phyloP scores from a whole-genome alignment of 202 grass and related monocot genomes.

The Setaria italica region DNA sequence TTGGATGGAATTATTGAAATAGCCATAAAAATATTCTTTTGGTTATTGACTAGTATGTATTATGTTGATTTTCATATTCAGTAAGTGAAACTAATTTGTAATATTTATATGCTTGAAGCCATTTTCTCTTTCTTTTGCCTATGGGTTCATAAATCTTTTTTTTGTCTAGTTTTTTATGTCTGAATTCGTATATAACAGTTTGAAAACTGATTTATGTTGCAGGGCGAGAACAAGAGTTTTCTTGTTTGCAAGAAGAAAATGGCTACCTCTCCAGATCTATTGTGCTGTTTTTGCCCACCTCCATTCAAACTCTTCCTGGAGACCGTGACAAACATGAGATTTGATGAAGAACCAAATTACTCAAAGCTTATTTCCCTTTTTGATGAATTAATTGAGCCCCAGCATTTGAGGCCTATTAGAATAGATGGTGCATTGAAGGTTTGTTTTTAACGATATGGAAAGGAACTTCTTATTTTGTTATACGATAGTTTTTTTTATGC shows the following conservation, averaged over 20 bases:
- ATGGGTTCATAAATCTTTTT: slow-evolving; percentile 4
- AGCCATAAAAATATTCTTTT: slow-evolving; percentile 6
- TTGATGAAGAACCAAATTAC: slow-evolving; percentile 98
- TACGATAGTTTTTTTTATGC: slow-evolving; percentile 2
- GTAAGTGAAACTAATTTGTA: slow-evolving; percentile 20
- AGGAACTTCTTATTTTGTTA: slow-evolving; percentile 17
- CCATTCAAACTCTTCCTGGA: slow-evolving; percentile 95
- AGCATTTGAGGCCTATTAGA: slow-evolving; percentile 85
- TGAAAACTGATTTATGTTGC: slow-evolving; percentile 45
- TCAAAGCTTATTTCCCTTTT: slow-evolving; percentile 92
- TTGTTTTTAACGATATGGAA: slow-evolving; percentile 26
- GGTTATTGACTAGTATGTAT: slow-evolving; percentile 26
- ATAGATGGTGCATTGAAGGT: slow-evolving; percentile 98
- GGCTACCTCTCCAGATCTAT: slow-evolving; percentile 80
- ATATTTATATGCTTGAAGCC: slow-evolving; percentile 2
- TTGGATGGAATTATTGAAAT: slow-evolving; percentile 32
- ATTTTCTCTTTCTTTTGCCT: slow-evolving; percentile 1
- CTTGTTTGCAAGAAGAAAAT: slow-evolving; percentile 99
- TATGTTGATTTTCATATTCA: slow-evolving; percentile 28
- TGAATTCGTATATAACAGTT: slow-evolving; percentile 26
- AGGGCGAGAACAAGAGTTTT: slow-evolving; percentile 99
- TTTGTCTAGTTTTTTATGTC: neutral
- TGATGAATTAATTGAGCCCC: slow-evolving; percentile 94
- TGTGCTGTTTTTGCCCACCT: slow-evolving; percentile 84
- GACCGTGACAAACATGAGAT: slow-evolving; percentile 93